Conservation (phyloP, 768 basidiomycete genomes). For the Suillus fuscotomentosus region DNA sequence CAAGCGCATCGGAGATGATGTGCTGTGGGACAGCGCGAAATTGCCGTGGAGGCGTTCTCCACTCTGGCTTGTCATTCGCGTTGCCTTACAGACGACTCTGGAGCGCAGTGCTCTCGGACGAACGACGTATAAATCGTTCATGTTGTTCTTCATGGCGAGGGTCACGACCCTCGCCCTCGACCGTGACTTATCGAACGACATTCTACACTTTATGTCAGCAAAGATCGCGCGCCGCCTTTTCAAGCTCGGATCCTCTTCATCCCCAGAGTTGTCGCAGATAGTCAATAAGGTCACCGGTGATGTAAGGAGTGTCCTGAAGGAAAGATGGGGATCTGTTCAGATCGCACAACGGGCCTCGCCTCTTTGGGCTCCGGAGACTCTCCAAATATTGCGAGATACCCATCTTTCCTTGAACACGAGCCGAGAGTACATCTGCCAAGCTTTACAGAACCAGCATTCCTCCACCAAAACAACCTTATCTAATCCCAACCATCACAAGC, state of each 20-base stretch:
- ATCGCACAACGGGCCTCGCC: conserved; percentile 23
- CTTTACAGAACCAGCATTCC: conserved; percentile 7
- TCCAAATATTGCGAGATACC: conserved; percentile 31
- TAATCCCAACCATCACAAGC: conserved; percentile 1
- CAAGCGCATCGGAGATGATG: conserved; percentile 49
- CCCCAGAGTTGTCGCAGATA: conserved; percentile 14
- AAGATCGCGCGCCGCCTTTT: conserved; percentile 37
- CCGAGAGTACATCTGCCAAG: conserved; percentile 26
- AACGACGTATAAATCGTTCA: conserved; percentile 32
- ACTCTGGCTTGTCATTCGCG: conserved; percentile 49
- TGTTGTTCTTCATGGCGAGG: conserved; percentile 27
- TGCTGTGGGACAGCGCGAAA: conserved; percentile 37
- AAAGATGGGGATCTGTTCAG: conserved; percentile 36
- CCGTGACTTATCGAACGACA: conserved; percentile 24
- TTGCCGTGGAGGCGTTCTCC: conserved; percentile 52
- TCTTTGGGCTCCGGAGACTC: conserved; percentile 27
- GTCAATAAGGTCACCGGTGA: conserved; percentile 11
- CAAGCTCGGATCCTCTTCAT: conserved; percentile 30
- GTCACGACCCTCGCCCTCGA: conserved; percentile 12
- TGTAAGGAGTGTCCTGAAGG: conserved; percentile 24
- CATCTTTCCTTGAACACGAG: conserved; percentile 32
- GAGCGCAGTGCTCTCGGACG: conserved; percentile 13
- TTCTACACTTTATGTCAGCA: conserved; percentile 34
- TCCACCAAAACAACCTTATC: neutral
- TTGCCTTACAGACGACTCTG: conserved; percentile 41